Base-by-base conservation (phyloP, 169 alveolate species). In the Plasmodium gallinaceum region DNA sequence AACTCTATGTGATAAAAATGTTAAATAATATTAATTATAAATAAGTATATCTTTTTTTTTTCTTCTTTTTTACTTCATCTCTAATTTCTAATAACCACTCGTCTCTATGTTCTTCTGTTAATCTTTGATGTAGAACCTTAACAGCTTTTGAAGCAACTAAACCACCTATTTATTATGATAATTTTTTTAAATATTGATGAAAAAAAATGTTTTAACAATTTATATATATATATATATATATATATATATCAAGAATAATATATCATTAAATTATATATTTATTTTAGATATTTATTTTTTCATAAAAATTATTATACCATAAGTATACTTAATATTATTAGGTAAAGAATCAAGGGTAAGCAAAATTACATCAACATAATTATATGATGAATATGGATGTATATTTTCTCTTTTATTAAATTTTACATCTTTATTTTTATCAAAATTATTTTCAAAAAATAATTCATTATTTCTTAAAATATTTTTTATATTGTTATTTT, bases 31-130 rank as follows among this genome's bases (percentile, higher is more conserved):
- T 32, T 4, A 32, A 32, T 4, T 14, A 52, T 9, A 52, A 9
- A 54, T 54, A 16, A 16, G 4, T 54, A 54, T 12, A 0, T 54
- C 8, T 70, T 52, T 1, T 71, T 71, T 24, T 8, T 24, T 64
- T 24, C 26, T 74, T 39, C 8, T 14, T 58, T 61, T 20, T 52
- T 52, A 68, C 65, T 24, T 83, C 83, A 46, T 61, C 85, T 51
- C 91, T 16, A 37, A 75, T 61, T 72, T 68, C 91, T 14, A 83
- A 54, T 24, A 83, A 26, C 91, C 91, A 83, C 26, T 83, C 91
- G 22, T 83, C 91, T 20, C 91, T 60, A 46, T 83, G 91, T 16
- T 83, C 60, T 45, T 83, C 91, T n/a, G 91, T 83, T 26, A 83
- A 26, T 43, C 91, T 70, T 32, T 51, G 91, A 39, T 83, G 91